A percentile compares a stretch with the other conserved stretches of the same genome.
phyloP scores from a whole-genome alignment of 2,329 filamentous ascomycete genomes.

The Exophiala mesophila region DNA sequence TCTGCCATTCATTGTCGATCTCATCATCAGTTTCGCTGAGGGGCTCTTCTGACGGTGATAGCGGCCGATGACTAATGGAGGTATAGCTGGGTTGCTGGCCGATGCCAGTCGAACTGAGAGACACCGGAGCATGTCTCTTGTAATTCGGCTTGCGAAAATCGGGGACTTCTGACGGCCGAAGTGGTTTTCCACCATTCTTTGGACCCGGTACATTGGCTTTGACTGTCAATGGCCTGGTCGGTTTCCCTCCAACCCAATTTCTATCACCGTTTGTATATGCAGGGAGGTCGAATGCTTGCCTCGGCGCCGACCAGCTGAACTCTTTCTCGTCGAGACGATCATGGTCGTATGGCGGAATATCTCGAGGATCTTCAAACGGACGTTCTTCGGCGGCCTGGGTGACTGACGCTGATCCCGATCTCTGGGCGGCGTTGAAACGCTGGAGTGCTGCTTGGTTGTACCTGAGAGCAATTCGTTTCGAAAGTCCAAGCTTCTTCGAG shows the following conservation, averaged over 20 bases:
- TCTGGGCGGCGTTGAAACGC: neutral
- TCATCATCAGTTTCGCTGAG: constrained; percentile 27
- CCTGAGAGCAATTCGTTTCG: neutral
- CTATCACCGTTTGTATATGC: constrained; percentile 20
- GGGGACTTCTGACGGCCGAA: constrained; percentile 15
- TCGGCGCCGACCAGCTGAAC: constrained; percentile 19
- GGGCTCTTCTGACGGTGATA: constrained; percentile 22
- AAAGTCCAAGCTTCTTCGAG: neutral
- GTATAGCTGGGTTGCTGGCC: constrained; percentile 14
- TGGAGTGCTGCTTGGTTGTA: neutral
- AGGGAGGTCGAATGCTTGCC: constrained; percentile 21
- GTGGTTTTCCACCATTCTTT: constrained; percentile 5
- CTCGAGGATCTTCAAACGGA: neutral
- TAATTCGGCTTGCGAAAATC: constrained; percentile 17
- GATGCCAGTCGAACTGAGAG: constrained; percentile 7
- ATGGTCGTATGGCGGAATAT: neutral
- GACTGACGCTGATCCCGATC: neutral
- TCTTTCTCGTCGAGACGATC: neutral
- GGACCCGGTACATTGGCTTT: neutral
- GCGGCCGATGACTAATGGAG: constrained; percentile 23
- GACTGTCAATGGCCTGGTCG: neutral
- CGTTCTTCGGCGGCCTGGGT: neutral
- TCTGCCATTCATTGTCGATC: constrained; percentile 24
- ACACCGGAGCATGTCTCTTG: constrained; percentile 18
- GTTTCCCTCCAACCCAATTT: constrained; percentile 14